These are phyloP conservation scores for Solanum boliviense DNA, from an alignment of 257 asterid species.

Conservation along the genomic window DNA sequence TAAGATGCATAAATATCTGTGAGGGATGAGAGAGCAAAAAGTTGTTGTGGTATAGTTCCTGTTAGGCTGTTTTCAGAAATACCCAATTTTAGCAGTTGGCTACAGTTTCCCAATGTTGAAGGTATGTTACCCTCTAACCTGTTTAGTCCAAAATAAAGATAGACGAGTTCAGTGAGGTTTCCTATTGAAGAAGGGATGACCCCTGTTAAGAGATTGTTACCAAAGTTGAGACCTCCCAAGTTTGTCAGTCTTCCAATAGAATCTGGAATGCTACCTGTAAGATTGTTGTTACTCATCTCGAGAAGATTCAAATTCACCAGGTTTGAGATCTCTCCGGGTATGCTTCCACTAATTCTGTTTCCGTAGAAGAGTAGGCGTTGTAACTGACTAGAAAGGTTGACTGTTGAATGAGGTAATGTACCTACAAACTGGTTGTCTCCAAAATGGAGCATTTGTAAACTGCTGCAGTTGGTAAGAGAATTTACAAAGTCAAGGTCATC, in stretches of 20 bases:
- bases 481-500: constrained; percentile 23
- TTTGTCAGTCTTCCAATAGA: constrained; percentile 29
- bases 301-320: constrained; percentile 21
- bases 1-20: constrained; percentile 16
- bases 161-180: constrained; percentile 17
- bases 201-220: constrained; percentile 26
- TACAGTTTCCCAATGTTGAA: constrained; percentile 19
- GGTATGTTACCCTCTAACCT: constrained; percentile 36
- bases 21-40: constrained; percentile 18
- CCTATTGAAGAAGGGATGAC: constrained; percentile 29
- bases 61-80: constrained; percentile 25
- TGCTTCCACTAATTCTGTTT: constrained; percentile 25
- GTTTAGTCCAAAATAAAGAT: constrained; percentile 21
- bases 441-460: constrained; percentile 12
- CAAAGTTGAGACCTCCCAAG: constrained; percentile 14
- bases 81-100: constrained; percentile 13
- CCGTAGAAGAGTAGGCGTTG: constrained; percentile 5
- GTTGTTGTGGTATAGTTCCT: constrained; percentile 29
- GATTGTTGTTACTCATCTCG: constrained; percentile 4
- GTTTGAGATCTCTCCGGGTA: constrained; percentile 30
- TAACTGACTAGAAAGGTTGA: constrained; percentile 26
- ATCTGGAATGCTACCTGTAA: constrained; percentile 31
- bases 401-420: constrained; percentile 15
- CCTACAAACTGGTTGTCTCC: constrained; percentile 27
- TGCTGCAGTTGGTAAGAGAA: constrained; percentile 31